Base-by-base conservation (phyloP, 495 filamentous ascomycete species). In the Daldinia grandis region DNA sequence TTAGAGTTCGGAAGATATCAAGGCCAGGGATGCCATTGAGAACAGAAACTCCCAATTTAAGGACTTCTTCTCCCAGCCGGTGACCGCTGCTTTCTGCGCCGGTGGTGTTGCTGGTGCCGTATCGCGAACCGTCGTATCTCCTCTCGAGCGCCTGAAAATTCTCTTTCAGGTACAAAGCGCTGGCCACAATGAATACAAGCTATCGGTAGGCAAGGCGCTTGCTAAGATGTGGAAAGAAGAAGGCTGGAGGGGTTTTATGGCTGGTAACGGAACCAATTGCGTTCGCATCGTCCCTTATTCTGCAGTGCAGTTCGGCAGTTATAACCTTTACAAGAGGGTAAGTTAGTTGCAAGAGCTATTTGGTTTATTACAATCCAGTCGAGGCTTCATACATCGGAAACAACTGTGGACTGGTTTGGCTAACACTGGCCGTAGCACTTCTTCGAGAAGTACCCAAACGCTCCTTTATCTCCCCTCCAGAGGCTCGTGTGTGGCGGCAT, bases 261-360 rank as follows among this genome's bases (percentile, higher is more conserved):
- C 93, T 68, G 95, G 95, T 30, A 99, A 99, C 77, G 95, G 95
- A 59, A 97, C 94, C 49, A 99, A 99, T 80, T 99, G 95, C 81
- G 93, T 98, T 74, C 92, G 95, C 55, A 99, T 99, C 59, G 92
- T 99, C 42, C 95, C 95, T 12, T 99, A 99, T 79, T 97, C 94
- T 42, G 95, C 95, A 1, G 95, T 99, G 24, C 95, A 99, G 78
- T 99, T 99, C 81, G 93, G 94, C 42, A 95, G 93, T 75, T 99
- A 98, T 79, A 98, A 95, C 76, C 90, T 98, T 69, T 99, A 98
- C 79, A 98, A 97, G 82, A 87, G 89, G 83, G 95, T 97, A 81
- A 78, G 89, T 83, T 56, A n/a, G 8, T n/a, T 24, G 5, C 24
- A 27, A 27, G 27, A 47, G 30, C 33, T 62, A 8, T 6, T 38